Evolutionary conservation across 208 protist species (phyloP).

Genomic region (Crithidia acanthocephali): DNA sequence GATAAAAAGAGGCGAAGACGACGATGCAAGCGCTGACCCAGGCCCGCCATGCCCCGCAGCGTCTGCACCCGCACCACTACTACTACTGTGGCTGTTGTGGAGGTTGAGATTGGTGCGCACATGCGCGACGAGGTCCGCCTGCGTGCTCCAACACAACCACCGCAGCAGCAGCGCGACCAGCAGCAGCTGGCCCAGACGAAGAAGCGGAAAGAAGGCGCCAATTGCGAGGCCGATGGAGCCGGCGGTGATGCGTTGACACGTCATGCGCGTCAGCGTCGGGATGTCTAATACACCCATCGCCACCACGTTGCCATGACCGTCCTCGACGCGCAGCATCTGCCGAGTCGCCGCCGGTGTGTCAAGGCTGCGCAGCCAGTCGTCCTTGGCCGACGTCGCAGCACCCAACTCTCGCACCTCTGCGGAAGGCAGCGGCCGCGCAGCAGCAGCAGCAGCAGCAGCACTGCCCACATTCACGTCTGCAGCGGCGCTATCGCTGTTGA

Average conservation of each 20-base stretch:
- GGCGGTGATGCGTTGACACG: constrained; percentile 10
- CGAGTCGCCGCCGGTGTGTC: not conserved
- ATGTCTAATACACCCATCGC: constrained; percentile 19
- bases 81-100: not conserved
- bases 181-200: constrained; percentile 22
- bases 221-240: constrained; percentile 17
- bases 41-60: not conserved
- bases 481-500: not conserved
- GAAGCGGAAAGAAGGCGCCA: constrained; percentile 21
- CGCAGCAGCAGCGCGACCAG: constrained; percentile 26
- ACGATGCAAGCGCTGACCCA: not conserved
- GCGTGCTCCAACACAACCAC: constrained; percentile 26
- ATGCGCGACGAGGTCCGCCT: not conserved
- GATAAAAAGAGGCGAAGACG: too few relatives aligned
- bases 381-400: constrained; percentile 28
- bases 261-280: constrained; percentile 27
- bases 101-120: not conserved
- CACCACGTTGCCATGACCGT: constrained; percentile 7
- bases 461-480: not conserved
- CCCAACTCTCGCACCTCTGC: constrained; percentile 13
- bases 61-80: not conserved
- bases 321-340: not conserved
- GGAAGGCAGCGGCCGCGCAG: not conserved
- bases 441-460: not conserved
- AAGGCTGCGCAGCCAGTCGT: constrained; percentile 36